Evolutionary conservation across 495 filamentous ascomycete genomes (phyloP).

Genomic region (Penicillium flavigenum): DNA sequence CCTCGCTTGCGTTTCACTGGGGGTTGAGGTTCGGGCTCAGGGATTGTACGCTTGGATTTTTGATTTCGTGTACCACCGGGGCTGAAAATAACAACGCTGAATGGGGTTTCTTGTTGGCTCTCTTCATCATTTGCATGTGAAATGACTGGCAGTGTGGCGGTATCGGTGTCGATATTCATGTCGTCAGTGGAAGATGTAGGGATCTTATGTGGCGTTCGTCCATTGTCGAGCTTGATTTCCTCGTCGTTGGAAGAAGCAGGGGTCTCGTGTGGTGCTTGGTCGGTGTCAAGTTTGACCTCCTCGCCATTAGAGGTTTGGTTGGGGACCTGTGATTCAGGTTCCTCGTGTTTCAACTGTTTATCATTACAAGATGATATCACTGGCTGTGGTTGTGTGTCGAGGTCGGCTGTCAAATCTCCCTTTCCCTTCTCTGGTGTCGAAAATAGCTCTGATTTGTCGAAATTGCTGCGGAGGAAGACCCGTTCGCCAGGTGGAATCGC

Average conservation of each 20-base stretch:
- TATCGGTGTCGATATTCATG: not conserved
- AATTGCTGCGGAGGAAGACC: conserved; percentile 33
- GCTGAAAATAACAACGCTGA: conserved; percentile 24
- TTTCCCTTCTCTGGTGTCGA: conserved; percentile 2
- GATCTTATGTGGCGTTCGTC: not conserved
- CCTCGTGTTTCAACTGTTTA: not conserved
- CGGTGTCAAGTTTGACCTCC: not conserved
- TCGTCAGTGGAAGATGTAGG: not conserved
- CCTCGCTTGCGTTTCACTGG: conserved; percentile 24
- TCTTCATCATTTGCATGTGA: not conserved
- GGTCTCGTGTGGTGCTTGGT: not conserved
- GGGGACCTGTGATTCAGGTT: not conserved
- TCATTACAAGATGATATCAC: not conserved
- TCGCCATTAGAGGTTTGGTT: not conserved
- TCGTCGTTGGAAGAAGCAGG: not conserved
- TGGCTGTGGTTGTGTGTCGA: not conserved
- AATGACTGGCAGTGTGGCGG: not conserved
- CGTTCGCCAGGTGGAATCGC: conserved; percentile 46
- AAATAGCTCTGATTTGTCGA: not conserved
- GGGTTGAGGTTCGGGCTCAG: conserved; percentile 18
- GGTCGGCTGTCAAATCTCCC: not conserved
- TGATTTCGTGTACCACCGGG: not conserved
- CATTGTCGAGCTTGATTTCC: too few relatives aligned
- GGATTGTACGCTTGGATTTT: conserved; percentile 16
- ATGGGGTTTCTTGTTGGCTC: not conserved